Percentiles rank a stretch among this genome's conserved stretches.
phyloP scores from a whole-genome alignment of 805 yeast genomes.

The Yamadazyma takamatsuzukensis region DNA sequence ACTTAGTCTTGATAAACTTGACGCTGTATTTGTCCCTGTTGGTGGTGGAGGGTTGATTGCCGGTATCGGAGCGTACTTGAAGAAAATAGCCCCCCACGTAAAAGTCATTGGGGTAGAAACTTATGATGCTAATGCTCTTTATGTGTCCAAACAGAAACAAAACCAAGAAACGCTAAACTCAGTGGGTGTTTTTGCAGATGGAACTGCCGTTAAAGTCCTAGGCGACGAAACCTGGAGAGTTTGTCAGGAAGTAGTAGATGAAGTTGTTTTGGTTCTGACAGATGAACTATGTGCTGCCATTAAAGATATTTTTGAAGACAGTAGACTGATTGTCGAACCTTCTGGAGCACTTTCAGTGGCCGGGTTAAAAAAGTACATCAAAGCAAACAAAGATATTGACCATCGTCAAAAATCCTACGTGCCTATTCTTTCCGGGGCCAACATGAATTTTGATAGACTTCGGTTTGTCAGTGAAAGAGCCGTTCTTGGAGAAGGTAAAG shows the following conservation, averaged over 20 bases:
- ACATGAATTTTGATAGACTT: slow-evolving; percentile 95
- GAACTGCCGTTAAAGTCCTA: slow-evolving; percentile 87
- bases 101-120: slow-evolving; percentile 96
- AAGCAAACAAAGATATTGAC: slow-evolving; percentile 63
- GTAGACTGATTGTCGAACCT: slow-evolving; percentile 91
- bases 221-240: slow-evolving; percentile 92
- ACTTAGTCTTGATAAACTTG: slow-evolving; percentile 67
- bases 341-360: slow-evolving; percentile 97
- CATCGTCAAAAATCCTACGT: slow-evolving; percentile 70
- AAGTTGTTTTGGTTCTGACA: slow-evolving; percentile 76
- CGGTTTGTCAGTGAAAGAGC: slow-evolving; percentile 97
- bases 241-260: slow-evolving; percentile 79
- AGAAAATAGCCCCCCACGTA: slow-evolving; percentile 96
- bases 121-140: slow-evolving; percentile 89
- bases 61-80: slow-evolving; percentile 86
- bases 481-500: slow-evolving; percentile 96
- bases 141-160: slow-evolving; percentile 59
- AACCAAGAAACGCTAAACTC: slow-evolving; percentile 53
- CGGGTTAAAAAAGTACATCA: slow-evolving; percentile 81
- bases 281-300: slow-evolving; percentile 97
- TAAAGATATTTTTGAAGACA: slow-evolving; percentile 94
- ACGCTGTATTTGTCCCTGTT: slow-evolving; percentile 86
- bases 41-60: slow-evolving; percentile 98
- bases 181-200: slow-evolving; percentile 99
- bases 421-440: slow-evolving; percentile 92